Evolutionary conservation across 2,329 filamentous ascomycete species (phyloP).

Genomic region (Sporothrix pallida): DNA sequence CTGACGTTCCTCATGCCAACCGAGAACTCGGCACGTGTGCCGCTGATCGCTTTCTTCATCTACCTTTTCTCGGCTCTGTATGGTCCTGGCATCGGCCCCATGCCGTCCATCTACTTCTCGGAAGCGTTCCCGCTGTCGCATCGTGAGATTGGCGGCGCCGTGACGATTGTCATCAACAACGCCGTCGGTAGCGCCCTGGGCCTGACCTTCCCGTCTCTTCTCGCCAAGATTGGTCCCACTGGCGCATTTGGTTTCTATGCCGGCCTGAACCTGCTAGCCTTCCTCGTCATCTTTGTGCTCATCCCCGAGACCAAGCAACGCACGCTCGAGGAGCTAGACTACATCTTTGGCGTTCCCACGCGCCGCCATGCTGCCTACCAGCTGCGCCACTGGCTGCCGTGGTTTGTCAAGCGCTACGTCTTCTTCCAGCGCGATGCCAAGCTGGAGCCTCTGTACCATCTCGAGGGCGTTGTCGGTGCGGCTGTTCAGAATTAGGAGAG

Average conservation of each 20-base stretch:
- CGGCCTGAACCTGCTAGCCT: constrained; percentile 59
- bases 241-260: constrained; percentile 60
- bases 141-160: constrained; percentile 73
- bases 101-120: constrained; percentile 70
- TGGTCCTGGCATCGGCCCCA: constrained; percentile 61
- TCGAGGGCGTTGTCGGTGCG: constrained; percentile 39
- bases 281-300: constrained; percentile 61
- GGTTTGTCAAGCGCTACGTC: constrained; percentile 65
- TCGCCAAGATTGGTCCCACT: constrained; percentile 41
- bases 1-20: constrained; percentile 56
- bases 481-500: background rate
- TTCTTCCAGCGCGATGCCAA: constrained; percentile 55
- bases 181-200: constrained; percentile 60
- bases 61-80: constrained; percentile 43
- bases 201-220: constrained; percentile 27
- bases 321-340: constrained; percentile 64
- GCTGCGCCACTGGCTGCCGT: constrained; percentile 61
- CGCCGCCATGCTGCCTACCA: constrained; percentile 64
- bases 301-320: constrained; percentile 65
- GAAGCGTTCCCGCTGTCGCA: constrained; percentile 74
- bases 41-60: constrained; percentile 55
- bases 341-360: constrained; percentile 66
- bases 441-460: constrained; percentile 55
- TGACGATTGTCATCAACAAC: constrained; percentile 70
- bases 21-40: constrained; percentile 44